Base-by-base conservation (phyloP, 2,329 filamentous ascomycete genomes). In the Albophoma yamanashiensis region DNA sequence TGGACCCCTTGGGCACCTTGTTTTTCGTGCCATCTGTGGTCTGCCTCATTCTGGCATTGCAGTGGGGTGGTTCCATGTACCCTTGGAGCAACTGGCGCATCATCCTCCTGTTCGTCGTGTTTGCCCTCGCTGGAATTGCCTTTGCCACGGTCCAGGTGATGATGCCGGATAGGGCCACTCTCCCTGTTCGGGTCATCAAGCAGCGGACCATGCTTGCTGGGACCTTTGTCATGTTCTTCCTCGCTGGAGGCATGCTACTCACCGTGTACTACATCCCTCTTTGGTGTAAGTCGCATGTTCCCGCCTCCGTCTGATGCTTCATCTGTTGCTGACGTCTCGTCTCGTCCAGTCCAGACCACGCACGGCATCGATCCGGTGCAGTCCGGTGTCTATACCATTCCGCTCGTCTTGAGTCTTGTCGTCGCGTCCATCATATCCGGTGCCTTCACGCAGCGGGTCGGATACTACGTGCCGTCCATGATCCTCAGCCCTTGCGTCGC, bases 381-480 rank as follows among this genome's bases (percentile, higher is more conserved):
- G 38, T 85, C 82, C 0, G 83, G 83, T 25, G 75, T 85, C 60
- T 77, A 82, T 65, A 84, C 81, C 2, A 73, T 86, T 22, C 82
- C 83, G 0, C 74, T 84, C 2, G 79, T 85, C 12, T 72, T 85
- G 58, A 80, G 78, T 59, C 74, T 85, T 11, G 80, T 84, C 6
- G 71, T 81, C 12, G 78, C 77, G n/a, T 79, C 77, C 58, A 73
- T 82, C 31, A 40, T 78, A 0, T 76, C 79, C 2, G 82, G 82
- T 36, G 69, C 70, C 0, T 62, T 76, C 47, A 83, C 80, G 1
- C 78, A 81, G 58, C 77, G 76, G 58, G 72, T 83, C 36, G 84
- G 84, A 42, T 86, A 87, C 68, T 87, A 87, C 62, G 78, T 79
- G 5, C 84, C 80, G 0, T 76, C 77, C 25, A 84, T 85, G 80